These are phyloP conservation scores for Colletotrichum chrysophilum DNA, from an alignment of 2,329 filamentous ascomycete genomes.

Conservation along the genomic window DNA sequence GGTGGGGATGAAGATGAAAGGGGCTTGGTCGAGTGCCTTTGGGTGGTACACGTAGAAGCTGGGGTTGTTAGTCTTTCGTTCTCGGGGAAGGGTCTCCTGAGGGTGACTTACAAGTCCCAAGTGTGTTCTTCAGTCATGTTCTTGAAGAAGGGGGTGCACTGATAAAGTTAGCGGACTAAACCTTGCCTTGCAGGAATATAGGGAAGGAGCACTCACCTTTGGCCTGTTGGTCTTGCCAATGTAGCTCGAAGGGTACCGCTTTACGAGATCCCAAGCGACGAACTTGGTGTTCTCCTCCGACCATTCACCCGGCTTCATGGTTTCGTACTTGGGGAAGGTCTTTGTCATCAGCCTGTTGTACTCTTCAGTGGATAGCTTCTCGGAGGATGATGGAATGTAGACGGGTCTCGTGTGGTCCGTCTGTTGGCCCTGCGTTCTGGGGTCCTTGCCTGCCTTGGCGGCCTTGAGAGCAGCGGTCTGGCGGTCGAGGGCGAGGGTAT, in stretches of 20 bases:
- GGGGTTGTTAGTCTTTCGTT: conserved; percentile 8
- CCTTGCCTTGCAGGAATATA: background rate
- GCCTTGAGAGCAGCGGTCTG: background rate
- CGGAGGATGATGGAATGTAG: conserved; percentile 1
- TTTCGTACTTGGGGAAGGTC: conserved; percentile 9
- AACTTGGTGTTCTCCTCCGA: conserved; percentile 40
- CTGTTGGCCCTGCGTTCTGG: background rate
- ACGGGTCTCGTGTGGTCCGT: background rate
- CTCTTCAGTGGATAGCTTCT: background rate
- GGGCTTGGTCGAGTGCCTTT: conserved; percentile 46
- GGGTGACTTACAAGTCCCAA: conserved; percentile 77
- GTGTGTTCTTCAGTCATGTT: conserved; percentile 60
- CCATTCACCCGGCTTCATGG: conserved; percentile 12
- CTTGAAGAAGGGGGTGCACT: conserved; percentile 60
- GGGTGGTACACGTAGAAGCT: conserved; percentile 73
- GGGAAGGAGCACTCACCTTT: conserved; percentile 38
- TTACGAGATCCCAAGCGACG: conserved; percentile 57
- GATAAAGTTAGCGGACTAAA: background rate
- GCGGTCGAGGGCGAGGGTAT: conserved; percentile 2
- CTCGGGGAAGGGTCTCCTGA: background rate
- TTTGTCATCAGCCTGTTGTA: background rate
- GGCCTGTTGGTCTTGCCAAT: conserved; percentile 58
- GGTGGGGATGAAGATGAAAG: conserved; percentile 71
- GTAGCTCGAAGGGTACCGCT: conserved; percentile 64
- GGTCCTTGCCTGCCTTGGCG: background rate